Conservation (phyloP, 148 eudicot genomes). For the Pouteria glomerata region DNA sequence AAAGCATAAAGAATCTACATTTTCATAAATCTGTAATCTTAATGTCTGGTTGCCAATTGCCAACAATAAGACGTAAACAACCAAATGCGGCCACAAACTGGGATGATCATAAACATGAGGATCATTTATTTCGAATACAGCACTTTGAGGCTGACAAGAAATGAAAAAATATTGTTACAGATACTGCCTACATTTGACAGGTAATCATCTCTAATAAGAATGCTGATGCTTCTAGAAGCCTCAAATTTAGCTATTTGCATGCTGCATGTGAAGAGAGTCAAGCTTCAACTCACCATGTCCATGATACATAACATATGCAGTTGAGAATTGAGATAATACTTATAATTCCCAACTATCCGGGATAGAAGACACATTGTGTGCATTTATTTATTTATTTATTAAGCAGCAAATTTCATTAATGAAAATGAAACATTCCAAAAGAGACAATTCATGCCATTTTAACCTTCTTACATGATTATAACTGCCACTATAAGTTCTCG, state of each 20-base stretch:
- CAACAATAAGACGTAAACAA: background rate
- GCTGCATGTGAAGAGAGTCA: background rate
- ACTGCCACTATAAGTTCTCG: background rate
- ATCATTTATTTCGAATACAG: background rate
- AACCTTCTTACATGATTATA: background rate
- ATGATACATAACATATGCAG: background rate
- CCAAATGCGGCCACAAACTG: background rate
- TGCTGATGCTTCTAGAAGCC: background rate
- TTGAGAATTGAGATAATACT: background rate
- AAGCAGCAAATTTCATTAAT: background rate
- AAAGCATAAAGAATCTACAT: background rate
- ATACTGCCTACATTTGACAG: background rate
- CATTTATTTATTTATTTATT: too few species aligned
- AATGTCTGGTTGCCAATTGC: background rate
- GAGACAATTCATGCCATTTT: background rate
- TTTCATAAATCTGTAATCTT: background rate
- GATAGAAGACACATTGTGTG: too few species aligned
- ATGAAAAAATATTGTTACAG: background rate
- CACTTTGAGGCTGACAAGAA: background rate
- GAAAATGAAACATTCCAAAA: too few species aligned
- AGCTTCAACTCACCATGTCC: background rate
- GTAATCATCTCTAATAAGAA: background rate
- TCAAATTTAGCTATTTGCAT: background rate
- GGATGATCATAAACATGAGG: background rate
- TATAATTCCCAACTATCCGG: background rate